Evolutionary conservation across 352 stramenopile species (phyloP).

Genomic region (Phytophthora meadii): DNA sequence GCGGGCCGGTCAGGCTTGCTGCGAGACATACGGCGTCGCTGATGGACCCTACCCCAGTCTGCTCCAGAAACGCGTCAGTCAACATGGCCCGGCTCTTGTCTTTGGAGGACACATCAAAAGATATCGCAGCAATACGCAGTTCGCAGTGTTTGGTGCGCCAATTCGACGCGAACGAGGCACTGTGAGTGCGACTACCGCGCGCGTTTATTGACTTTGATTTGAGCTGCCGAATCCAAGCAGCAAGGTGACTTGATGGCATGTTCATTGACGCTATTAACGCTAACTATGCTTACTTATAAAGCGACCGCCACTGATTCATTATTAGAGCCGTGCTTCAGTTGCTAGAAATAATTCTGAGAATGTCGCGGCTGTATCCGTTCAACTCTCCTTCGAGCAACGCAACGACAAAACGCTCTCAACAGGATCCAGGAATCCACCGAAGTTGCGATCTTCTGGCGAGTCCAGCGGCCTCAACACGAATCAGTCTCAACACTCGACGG

Average conservation of each 20-base stretch:
- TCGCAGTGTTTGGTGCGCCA: not conserved
- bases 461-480: slow-evolving; percentile 10
- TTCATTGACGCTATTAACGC: too few relatives aligned
- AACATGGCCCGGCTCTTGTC: slow-evolving; percentile 13
- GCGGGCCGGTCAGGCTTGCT: slow-evolving; percentile 6
- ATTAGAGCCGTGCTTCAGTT: too few relatives aligned
- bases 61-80: slow-evolving; percentile 3
- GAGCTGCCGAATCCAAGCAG: too few relatives aligned
- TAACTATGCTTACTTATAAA: too few relatives aligned
- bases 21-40: slow-evolving; percentile 3
- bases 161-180: slow-evolving; percentile 14
- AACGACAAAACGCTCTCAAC: slow-evolving; percentile 20
- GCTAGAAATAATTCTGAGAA: not conserved
- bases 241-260: too few relatives aligned
- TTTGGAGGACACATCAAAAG: slow-evolving; percentile 37
- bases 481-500: too few relatives aligned
- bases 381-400: slow-evolving; percentile 18
- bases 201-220: not conserved
- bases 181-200: slow-evolving; percentile 10
- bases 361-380: slow-evolving; percentile 17
- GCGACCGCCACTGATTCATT: too few relatives aligned
- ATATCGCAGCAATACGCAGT: slow-evolving; percentile 29
- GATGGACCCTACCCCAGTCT: slow-evolving; percentile 2
- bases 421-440: slow-evolving; percentile 18
- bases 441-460: slow-evolving; percentile 28